phyloP scores from a whole-genome alignment of 2,329 filamentous ascomycete genomes.

The Aureobasidium zeae region DNA sequence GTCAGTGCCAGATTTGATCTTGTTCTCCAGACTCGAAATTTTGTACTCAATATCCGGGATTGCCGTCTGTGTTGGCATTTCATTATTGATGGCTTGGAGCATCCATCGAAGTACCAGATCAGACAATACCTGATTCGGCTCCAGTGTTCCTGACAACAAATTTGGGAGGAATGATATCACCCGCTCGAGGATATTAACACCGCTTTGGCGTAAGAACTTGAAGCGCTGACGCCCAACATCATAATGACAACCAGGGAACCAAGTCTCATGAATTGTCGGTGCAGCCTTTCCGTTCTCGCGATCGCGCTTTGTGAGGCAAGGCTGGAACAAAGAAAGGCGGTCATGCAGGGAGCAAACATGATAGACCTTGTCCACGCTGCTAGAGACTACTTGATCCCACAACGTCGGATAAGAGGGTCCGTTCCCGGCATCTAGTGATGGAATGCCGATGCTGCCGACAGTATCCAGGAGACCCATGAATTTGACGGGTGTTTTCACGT shows the following conservation, averaged over 20 bases:
- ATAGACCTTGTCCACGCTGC: constrained; percentile 27
- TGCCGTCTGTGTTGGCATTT: constrained; percentile 19
- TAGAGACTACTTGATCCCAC: constrained; percentile 28
- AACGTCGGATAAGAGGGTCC: constrained; percentile 31
- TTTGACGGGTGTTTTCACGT: constrained; percentile 26
- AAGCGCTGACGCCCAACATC: constrained; percentile 30
- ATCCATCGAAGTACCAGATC: constrained; percentile 28
- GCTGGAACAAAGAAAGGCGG: constrained; percentile 29
- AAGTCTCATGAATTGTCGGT: constrained; percentile 24
- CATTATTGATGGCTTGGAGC: constrained; percentile 21
- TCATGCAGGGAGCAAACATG: constrained; percentile 29
- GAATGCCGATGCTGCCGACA: constrained; percentile 29
- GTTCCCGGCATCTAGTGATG: constrained; percentile 28
- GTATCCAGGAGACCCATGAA: constrained; percentile 30
- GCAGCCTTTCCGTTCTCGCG: constrained; percentile 15
- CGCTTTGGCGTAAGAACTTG: constrained; percentile 26
- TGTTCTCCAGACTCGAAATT: constrained; percentile 18
- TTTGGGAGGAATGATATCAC: constrained; percentile 24
- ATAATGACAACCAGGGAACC: constrained; percentile 33
- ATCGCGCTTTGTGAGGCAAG: constrained; percentile 23
- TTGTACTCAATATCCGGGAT: constrained; percentile 20
- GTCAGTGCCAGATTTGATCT: constrained; percentile 18
- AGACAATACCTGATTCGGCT: constrained; percentile 27
- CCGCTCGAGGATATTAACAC: constrained; percentile 24
- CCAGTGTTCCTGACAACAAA: constrained; percentile 24